Evolutionary conservation across 768 basidiomycete species (phyloP).

Genomic region (Leccinellum rugosiceps): DNA sequence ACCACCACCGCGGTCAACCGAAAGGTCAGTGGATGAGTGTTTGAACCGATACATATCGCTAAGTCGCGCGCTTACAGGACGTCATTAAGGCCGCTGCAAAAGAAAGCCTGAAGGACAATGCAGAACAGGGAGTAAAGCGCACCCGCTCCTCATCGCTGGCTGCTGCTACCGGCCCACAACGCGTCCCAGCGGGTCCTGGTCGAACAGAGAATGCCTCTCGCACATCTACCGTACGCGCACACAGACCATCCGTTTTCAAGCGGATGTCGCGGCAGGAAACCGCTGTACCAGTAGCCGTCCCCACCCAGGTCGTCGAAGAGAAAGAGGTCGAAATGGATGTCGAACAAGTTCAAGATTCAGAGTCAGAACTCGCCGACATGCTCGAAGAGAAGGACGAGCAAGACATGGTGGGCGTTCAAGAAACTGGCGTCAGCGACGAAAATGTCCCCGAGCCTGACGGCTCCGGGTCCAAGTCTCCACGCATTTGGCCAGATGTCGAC

Average conservation of each 20-base stretch:
- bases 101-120: constrained; percentile 51
- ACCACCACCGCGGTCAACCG: constrained; percentile 74
- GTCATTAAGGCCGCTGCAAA: constrained; percentile 52
- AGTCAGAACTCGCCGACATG: constrained; percentile 39
- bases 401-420: constrained; percentile 53
- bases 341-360: constrained; percentile 37
- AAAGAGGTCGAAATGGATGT: constrained; percentile 65
- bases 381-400: constrained; percentile 58
- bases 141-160: constrained; percentile 67
- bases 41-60: constrained; percentile 1
- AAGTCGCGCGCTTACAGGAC: constrained; percentile 18
- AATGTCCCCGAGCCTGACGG: constrained; percentile 38
- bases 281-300: constrained; percentile 41
- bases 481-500: constrained; percentile 73
- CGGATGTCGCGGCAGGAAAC: constrained; percentile 41
- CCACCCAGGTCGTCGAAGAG: constrained; percentile 39
- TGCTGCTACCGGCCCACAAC: constrained; percentile 59
- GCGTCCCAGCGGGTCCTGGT: constrained; percentile 64
- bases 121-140: constrained; percentile 52
- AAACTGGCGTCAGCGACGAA: constrained; percentile 43
- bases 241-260: constrained; percentile 36
- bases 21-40: constrained; percentile 48
- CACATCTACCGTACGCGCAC: constrained; percentile 23
- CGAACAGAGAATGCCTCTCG: constrained; percentile 43
- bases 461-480: constrained; percentile 41